Evolutionary conservation across 1,139 yeast species (phyloP).

Genomic region (Magnusiomyces tetraspermus): DNA sequence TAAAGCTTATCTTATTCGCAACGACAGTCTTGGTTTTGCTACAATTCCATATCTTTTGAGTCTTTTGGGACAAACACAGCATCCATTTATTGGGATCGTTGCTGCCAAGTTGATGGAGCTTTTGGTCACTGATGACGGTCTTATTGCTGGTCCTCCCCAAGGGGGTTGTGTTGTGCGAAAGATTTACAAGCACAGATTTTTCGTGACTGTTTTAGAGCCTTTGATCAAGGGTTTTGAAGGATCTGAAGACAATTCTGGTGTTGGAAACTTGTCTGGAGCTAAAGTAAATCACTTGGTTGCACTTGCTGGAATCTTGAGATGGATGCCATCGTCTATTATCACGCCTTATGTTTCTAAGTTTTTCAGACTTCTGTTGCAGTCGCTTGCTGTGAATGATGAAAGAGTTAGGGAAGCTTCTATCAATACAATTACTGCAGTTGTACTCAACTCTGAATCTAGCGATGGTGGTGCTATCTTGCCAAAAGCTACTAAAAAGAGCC

Average conservation of each 20-base stretch:
- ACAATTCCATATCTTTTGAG: constrained; percentile 34
- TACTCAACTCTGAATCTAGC: constrained; percentile 37
- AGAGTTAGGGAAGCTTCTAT: constrained; percentile 54
- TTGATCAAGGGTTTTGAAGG: constrained; percentile 26
- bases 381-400: constrained; percentile 43
- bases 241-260: constrained; percentile 10
- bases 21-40: constrained; percentile 41
- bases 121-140: constrained; percentile 50
- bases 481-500: neutral
- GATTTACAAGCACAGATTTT: constrained; percentile 71
- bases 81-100: constrained; percentile 25
- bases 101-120: constrained; percentile 53
- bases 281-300: constrained; percentile 50
- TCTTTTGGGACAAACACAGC: constrained; percentile 30
- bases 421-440: constrained; percentile 37
- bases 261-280: constrained; percentile 13
- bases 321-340: constrained; percentile 53
- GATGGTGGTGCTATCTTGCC: neutral
- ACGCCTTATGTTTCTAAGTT: constrained; percentile 52
- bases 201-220: constrained; percentile 38
- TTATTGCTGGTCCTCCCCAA: constrained; percentile 43
- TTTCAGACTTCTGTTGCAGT: constrained; percentile 62
- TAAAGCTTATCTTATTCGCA: constrained; percentile 58
- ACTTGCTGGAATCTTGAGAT: constrained; percentile 56
- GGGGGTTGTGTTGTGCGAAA: constrained; percentile 52